Percentiles rank a stretch among this genome's conserved stretches.
Conservation (phyloP, 805 yeast species). For the Metschnikowia orientalis region DNA sequence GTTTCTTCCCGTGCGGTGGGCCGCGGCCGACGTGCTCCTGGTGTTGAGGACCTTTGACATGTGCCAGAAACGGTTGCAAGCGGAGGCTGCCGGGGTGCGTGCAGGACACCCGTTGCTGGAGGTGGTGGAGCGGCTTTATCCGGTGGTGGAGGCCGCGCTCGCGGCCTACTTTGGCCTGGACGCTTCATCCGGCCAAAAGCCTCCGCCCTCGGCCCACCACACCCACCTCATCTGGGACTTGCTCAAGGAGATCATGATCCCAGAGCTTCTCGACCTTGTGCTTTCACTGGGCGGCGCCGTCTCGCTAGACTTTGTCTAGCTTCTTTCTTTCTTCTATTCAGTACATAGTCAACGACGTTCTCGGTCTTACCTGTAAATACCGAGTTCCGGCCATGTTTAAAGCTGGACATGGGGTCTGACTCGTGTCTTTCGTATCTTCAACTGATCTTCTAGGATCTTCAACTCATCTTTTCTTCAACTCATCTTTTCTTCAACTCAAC, state of each 20-base stretch:
- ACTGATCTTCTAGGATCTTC: no score
- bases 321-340: not conserved
- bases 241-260: conserved; percentile 12
- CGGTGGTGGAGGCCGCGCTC: conserved; percentile 3
- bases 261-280: conserved; percentile 15
- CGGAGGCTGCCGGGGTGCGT: conserved; percentile 7
- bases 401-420: no score
- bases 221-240: conserved; percentile 12
- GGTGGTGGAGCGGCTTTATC: conserved; percentile 5
- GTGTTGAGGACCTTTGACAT: conserved; percentile 8
- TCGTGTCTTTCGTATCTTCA: no score
- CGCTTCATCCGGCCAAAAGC: no score
- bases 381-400: no score
- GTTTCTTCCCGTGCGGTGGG: not conserved
- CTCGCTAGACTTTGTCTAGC: conserved; percentile 10
- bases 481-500: no score
- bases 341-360: not conserved
- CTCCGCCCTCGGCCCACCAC: conserved; percentile 1
- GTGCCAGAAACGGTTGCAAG: conserved; percentile 7
- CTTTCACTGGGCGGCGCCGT: conserved; percentile 14
- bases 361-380: not conserved
- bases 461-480: no score
- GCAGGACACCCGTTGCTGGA: conserved; percentile 6
- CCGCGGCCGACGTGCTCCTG: conserved; percentile 5
- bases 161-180: conserved; percentile 4